Percentiles rank a stretch among this genome's conserved stretches.
Evolutionary conservation across 345 rosid species (phyloP).

Genomic region (Acer campestre): DNA sequence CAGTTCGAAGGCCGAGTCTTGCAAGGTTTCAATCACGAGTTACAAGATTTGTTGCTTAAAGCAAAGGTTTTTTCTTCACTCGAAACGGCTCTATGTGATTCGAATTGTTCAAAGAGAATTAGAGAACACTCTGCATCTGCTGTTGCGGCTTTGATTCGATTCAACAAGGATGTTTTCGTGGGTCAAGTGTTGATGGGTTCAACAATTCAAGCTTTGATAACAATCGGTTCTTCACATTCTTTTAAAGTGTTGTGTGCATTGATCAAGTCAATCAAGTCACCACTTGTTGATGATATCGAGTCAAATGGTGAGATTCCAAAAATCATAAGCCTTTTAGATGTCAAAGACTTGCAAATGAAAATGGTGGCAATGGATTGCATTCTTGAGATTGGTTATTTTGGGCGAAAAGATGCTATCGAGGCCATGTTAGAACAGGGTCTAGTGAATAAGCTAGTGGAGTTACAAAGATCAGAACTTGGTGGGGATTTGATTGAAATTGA

Average conservation of each 20-base stretch:
- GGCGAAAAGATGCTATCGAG: slow-evolving; percentile 66
- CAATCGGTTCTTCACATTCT: slow-evolving; percentile 36
- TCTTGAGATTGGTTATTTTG: slow-evolving; percentile 67
- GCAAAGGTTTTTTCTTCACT: slow-evolving; percentile 46
- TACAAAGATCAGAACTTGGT: slow-evolving; percentile 62
- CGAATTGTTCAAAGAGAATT: slow-evolving; percentile 31
- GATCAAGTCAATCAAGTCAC: slow-evolving; percentile 57
- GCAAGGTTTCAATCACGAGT: slow-evolving; percentile 52
- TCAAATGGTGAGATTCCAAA: slow-evolving; percentile 48
- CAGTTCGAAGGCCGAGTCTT: slow-evolving; percentile 51
- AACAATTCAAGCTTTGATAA: slow-evolving; percentile 46
- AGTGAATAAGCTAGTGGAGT: slow-evolving; percentile 48
- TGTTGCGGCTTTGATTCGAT: slow-evolving; percentile 48
- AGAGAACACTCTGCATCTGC: slow-evolving; percentile 50
- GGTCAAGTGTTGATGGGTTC: slow-evolving; percentile 58
- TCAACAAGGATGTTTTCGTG: slow-evolving; percentile 74
- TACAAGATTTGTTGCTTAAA: slow-evolving; percentile 57
- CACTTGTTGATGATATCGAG: slow-evolving; percentile 60
- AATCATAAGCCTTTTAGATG: slow-evolving; percentile 43
- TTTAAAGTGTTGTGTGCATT: slow-evolving; percentile 43
- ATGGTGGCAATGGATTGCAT: slow-evolving; percentile 51
- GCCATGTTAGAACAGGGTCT: slow-evolving; percentile 50
- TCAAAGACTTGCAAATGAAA: slow-evolving; percentile 43
- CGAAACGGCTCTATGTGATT: slow-evolving; percentile 38
- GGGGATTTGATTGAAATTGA: slow-evolving; percentile 61